A percentile compares a stretch with the other conserved stretches of the same genome.
Evolutionary conservation across 202 grass and related monocot genomes (phyloP).

Genomic region (Panicum virgatum): DNA sequence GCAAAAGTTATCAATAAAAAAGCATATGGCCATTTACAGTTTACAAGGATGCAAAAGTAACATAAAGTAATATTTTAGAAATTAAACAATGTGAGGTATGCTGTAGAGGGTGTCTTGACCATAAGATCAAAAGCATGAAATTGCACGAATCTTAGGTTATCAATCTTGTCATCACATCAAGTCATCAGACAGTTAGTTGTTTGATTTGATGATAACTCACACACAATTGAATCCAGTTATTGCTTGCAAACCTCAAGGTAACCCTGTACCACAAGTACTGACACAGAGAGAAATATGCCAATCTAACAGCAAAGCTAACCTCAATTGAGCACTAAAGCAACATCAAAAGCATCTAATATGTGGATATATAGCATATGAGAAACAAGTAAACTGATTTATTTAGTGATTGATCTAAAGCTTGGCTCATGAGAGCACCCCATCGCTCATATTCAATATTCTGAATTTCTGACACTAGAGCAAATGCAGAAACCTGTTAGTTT

Average conservation of each 20-base stretch:
- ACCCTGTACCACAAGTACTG: background rate
- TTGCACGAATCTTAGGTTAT: background rate
- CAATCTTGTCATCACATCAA: background rate
- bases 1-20: background rate
- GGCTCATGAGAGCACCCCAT: background rate
- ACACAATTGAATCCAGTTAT: background rate
- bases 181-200: background rate
- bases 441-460: background rate
- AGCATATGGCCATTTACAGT: background rate
- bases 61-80: background rate
- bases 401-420: background rate
- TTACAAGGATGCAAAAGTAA: background rate
- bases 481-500: background rate
- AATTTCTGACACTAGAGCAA: background rate
- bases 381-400: slow-evolving; percentile 13
- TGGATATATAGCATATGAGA: background rate
- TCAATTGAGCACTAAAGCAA: background rate
- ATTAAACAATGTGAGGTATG: background rate
- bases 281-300: slow-evolving; percentile 1
- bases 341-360: background rate
- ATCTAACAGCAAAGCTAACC: background rate
- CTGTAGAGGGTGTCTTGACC: background rate
- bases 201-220: background rate
- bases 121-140: background rate
- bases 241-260: background rate